phyloP scores from a whole-genome alignment of 768 basidiomycete genomes.

The Lactarius hatsudake region DNA sequence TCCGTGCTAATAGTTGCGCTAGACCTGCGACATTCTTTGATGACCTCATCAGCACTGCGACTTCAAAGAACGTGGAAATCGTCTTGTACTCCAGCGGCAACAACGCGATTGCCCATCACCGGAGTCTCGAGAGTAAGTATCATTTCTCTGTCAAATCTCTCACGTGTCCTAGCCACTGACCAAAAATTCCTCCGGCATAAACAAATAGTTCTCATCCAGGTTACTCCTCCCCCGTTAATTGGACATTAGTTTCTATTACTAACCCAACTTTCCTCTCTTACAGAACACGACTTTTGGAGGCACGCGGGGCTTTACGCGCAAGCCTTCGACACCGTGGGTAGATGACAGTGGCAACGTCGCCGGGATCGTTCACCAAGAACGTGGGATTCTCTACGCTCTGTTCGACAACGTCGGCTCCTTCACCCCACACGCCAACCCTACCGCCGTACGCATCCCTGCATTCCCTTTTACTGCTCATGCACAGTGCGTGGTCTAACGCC shows the following conservation, averaged over 20 bases:
- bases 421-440: slow-evolving; percentile 38
- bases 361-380: slow-evolving; percentile 73
- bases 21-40: slow-evolving; percentile 23
- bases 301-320: slow-evolving; percentile 67
- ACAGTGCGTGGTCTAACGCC: background rate
- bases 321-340: slow-evolving; percentile 66
- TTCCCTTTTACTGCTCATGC: slow-evolving; percentile 3
- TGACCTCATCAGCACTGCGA: slow-evolving; percentile 13
- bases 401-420: slow-evolving; percentile 41
- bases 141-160: background rate
- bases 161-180: background rate
- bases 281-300: slow-evolving; percentile 81
- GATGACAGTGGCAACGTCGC: slow-evolving; percentile 57
- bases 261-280: background rate
- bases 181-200: background rate
- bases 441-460: slow-evolving; percentile 49
- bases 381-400: slow-evolving; percentile 51
- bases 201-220: slow-evolving; percentile 21
- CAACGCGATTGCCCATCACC: slow-evolving; percentile 24
- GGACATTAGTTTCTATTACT: background rate
- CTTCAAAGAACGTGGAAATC: slow-evolving; percentile 12
- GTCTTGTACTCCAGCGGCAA: slow-evolving; percentile 20
- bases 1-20: background rate
- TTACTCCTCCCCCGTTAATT: background rate
- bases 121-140: slow-evolving; percentile 15